Base-by-base conservation (phyloP, 805 yeast species). In the Zygosaccharomyces pseudorouxii region DNA sequence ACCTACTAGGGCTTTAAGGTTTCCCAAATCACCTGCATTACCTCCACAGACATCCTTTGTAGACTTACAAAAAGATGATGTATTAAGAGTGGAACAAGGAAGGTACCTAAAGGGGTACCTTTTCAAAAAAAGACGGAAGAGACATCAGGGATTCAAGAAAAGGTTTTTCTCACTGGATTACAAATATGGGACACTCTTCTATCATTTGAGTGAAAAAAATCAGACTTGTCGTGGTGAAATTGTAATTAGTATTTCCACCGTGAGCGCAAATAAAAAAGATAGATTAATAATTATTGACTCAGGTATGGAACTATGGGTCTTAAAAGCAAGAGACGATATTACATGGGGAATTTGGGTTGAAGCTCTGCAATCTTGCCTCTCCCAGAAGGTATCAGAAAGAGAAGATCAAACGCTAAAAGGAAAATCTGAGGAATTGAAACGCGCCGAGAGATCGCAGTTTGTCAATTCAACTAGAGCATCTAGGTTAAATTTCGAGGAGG, bases 231-330 rank as follows among this genome's bases (percentile, higher is more conserved):
- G 98, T 48, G 99, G 99, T 48, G 89, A 88, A 60, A 89, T 93
- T 88, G 95, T 92, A 31, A 80, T 93, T 42, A 80, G 78, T 46
- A 76, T 85, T 42, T 82, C 95, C 2, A 86, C 86, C n/a, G 81
- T 93, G 1, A 79, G 90, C 48, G 96, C 95, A 0, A 84, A 84
- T 57, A 74, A 79, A 22, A 77, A 78, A 49, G 78, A 80, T 20
- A 70, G 79, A 46, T 84, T 86, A 58, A 81, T 93, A 38, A 81
- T 84, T 40, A 77, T 93, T 50, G 97, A 93, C 64, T 89, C 97
- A 0, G 98, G 98, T 2, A 82, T 92, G 81, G 98, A 92, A 64
- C 82, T 86, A 8, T 92, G 98, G 98, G 81, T 80, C 33, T 72
- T 92, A 51, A 87, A 86, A 58, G 86, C 97, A 0, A 69, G 74